phyloP scores from a whole-genome alignment of 805 yeast species.

The Myxozyma nipponensis region DNA sequence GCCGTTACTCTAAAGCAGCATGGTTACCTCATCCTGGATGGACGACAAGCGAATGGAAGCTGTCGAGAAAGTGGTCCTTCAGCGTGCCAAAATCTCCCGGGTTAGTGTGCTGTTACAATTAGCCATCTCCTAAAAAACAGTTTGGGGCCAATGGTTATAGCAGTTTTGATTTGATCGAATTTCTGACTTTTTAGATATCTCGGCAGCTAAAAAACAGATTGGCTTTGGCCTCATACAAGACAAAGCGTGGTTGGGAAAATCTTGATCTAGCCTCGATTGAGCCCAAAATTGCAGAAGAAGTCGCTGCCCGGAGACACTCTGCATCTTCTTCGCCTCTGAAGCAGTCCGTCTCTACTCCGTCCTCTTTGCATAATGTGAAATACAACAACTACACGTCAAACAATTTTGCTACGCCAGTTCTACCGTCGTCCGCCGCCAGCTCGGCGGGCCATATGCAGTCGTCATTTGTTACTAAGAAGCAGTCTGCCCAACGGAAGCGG shows the following conservation, averaged over 20 bases:
- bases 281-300: slow-evolving; percentile 33
- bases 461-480: background rate
- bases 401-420: background rate
- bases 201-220: slow-evolving; percentile 42
- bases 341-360: background rate
- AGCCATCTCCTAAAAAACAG: too few relatives aligned
- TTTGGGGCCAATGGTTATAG: too few relatives aligned
- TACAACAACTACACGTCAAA: background rate
- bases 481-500: slow-evolving; percentile 5
- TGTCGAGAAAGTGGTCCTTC: slow-evolving; percentile 37
- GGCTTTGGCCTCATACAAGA: slow-evolving; percentile 42
- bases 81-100: slow-evolving; percentile 43
- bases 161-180: too few relatives aligned
- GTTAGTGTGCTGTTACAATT: slow-evolving; percentile 23
- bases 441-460: background rate
- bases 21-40: slow-evolving; percentile 26
- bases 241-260: slow-evolving; percentile 41
- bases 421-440: background rate
- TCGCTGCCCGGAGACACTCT: slow-evolving; percentile 9
- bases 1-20: too few relatives aligned
- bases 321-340: background rate
- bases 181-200: slow-evolving; percentile 37
- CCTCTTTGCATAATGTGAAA: background rate
- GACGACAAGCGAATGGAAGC: slow-evolving; percentile 28
- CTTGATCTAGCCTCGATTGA: slow-evolving; percentile 38